These are phyloP conservation scores for Penicillium maclennaniae DNA, from an alignment of 495 filamentous ascomycete species.

Conservation along the genomic window DNA sequence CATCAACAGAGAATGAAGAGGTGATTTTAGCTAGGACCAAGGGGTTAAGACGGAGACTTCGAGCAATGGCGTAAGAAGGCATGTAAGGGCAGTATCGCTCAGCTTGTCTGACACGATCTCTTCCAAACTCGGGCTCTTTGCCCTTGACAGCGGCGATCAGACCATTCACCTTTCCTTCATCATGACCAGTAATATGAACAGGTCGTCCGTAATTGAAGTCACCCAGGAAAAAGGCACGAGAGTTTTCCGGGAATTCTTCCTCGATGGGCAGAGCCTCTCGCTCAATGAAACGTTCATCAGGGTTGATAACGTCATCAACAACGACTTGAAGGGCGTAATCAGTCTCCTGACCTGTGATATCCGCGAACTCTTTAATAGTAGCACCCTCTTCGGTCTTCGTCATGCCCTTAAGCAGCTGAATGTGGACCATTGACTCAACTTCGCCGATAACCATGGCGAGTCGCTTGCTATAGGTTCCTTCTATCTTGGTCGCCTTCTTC, in stretches of 20 bases:
- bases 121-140: constrained; percentile 78
- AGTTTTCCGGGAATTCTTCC: constrained; percentile 82
- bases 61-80: constrained; percentile 83
- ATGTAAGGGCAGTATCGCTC: constrained; percentile 69
- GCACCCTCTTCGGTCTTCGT: constrained; percentile 87
- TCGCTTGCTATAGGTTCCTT: constrained; percentile 81
- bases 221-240: constrained; percentile 90
- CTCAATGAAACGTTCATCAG: constrained; percentile 91
- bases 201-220: constrained; percentile 92
- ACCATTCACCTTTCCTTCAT: constrained; percentile 68
- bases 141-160: constrained; percentile 63
- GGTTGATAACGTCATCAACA: constrained; percentile 85
- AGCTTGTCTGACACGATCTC: constrained; percentile 60
- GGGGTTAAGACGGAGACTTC: constrained; percentile 73
- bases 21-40: constrained; percentile 94
- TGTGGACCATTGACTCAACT: constrained; percentile 85
- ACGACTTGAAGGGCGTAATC: constrained; percentile 88
- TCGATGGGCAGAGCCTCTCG: constrained; percentile 78
- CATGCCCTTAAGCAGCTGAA: constrained; percentile 88
- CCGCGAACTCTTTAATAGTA: constrained; percentile 87
- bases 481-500: constrained; percentile 79
- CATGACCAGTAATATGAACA: constrained; percentile 73
- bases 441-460: constrained; percentile 82
- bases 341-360: constrained; percentile 83
- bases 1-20: constrained; percentile 79